Base-by-base conservation (phyloP, 1,139 yeast genomes). In the Geotrichum histeridarum region DNA sequence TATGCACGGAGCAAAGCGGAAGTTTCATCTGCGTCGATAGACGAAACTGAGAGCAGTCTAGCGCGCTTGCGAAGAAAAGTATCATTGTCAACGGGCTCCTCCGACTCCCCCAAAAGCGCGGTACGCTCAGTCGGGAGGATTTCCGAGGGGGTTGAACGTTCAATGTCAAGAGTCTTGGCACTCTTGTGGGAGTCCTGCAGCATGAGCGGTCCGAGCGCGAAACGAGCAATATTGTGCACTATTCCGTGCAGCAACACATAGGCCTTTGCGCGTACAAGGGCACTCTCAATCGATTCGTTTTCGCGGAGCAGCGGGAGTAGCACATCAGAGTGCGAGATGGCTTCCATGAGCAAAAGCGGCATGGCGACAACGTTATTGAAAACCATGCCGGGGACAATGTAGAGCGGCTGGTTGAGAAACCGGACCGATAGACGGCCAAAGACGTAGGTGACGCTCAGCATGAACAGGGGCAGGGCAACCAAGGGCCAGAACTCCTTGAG, bases 281-380 rank as follows among this genome's bases (percentile, higher is more conserved):
- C 59, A 11, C 53, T 50, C n/a, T 47, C 53, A 8, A 54, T 39
- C n/a, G 60, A 30, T 17, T 61, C 63, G 11, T 48, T 57, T 11
- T 54, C 51, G 9, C 56, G 55, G 6, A 61, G 41, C 9, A 61
- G 49, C 2, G 57, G 54, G 18, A 49, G 43, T 4, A 60, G 51
- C 9, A 60, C 60, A 15, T 59, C 57, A n/a, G 61, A 53, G 27
- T 57, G 49, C 6, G 59, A 57, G n/a, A 61, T 55, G 11, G 63
- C 61, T 37, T 51, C 50, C 32, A 60, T 39, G 33, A 61, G 51
- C 8, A 61, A 44, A n/a, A 61, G 54, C 4, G 63, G 63, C 47
- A 61, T 55, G n/a, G 62, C 58, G 15, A 60, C 61, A 39, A 59
- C 61, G 47, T 61, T 61, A 51, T 61, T 61, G 54, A 61, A 61